phyloP scores from a whole-genome alignment of 345 rosid species.

The Camelina neglecta region DNA sequence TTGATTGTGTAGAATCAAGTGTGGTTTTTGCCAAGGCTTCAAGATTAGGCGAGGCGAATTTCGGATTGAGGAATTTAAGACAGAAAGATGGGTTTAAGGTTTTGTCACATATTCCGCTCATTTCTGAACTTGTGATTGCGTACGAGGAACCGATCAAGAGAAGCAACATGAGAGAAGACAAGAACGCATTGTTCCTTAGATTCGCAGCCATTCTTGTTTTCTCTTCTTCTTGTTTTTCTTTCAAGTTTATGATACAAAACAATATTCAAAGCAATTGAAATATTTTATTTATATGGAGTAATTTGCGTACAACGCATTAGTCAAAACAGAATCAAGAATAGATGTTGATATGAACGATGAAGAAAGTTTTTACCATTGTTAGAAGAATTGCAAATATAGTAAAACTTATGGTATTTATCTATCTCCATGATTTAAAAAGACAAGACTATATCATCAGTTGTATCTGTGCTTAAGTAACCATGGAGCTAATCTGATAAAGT shows the following conservation, averaged over 20 bases:
- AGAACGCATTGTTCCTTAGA: constrained; percentile 43
- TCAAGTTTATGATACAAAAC: neutral
- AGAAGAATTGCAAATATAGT: constrained; percentile 34
- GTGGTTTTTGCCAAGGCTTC: constrained; percentile 40
- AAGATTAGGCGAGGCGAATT: constrained; percentile 36
- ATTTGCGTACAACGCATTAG: constrained; percentile 33
- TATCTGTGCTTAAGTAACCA: neutral
- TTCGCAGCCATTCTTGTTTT: constrained; percentile 45
- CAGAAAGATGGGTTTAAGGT: constrained; percentile 39
- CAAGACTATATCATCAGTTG: neutral
- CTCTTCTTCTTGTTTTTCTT: neutral
- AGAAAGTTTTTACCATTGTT: constrained; percentile 12
- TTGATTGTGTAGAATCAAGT: constrained; percentile 35
- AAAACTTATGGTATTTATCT: constrained; percentile 7
- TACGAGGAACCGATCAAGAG: constrained; percentile 37
- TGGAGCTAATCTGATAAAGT: neutral
- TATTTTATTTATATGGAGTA: constrained; percentile 30
- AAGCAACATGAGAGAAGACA: constrained; percentile 43
- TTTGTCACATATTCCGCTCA: constrained; percentile 41
- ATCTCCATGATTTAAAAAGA: neutral
- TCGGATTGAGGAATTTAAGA: constrained; percentile 32
- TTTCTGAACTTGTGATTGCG: constrained; percentile 40
- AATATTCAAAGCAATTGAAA: neutral
- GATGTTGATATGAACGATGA: constrained; percentile 35
- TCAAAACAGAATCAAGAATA: constrained; percentile 36